These are phyloP conservation scores for Lobosporangium transversale DNA, from an alignment of 192 early-diverging fungal species.

Conservation along the genomic window DNA sequence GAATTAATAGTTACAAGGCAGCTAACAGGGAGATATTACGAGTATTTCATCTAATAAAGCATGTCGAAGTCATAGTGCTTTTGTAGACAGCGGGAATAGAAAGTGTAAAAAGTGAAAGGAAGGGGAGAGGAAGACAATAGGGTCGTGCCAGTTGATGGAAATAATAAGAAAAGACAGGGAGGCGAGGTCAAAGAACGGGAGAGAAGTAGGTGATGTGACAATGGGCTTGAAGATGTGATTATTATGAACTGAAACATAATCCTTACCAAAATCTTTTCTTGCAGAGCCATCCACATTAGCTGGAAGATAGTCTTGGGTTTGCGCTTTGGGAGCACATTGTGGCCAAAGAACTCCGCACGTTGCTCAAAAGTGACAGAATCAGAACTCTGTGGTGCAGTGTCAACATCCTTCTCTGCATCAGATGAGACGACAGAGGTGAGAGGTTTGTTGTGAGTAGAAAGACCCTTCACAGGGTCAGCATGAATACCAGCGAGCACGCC, in stretches of 20 bases:
- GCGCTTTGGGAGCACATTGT: conserved; percentile 73
- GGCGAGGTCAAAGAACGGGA: no score
- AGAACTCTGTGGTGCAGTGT: background rate
- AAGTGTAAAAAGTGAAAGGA: no score
- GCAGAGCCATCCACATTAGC: conserved; percentile 81
- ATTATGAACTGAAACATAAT: no score
- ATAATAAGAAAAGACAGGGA: no score
- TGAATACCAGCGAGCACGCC: conserved; percentile 60
- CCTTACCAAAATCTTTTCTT: conserved; percentile 80
- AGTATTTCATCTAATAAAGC: no score
- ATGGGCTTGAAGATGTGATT: no score
- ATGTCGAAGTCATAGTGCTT: no score
- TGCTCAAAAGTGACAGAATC: conserved; percentile 46
- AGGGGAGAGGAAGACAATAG: no score
- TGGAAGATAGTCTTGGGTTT: conserved; percentile 74
- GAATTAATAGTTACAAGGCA: background rate
- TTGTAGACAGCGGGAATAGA: no score
- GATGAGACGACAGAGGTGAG: conserved; percentile 46
- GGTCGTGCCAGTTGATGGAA: no score
- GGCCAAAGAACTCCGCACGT: conserved; percentile 67
- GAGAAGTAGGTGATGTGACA: no score
- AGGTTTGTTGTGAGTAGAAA: conserved; percentile 42
- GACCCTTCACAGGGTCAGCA: conserved; percentile 55
- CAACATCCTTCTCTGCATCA: background rate
- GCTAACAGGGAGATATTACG: no score